These are phyloP conservation scores for Lactarius vividus DNA, from an alignment of 768 basidiomycete species.

Conservation along the genomic window DNA sequence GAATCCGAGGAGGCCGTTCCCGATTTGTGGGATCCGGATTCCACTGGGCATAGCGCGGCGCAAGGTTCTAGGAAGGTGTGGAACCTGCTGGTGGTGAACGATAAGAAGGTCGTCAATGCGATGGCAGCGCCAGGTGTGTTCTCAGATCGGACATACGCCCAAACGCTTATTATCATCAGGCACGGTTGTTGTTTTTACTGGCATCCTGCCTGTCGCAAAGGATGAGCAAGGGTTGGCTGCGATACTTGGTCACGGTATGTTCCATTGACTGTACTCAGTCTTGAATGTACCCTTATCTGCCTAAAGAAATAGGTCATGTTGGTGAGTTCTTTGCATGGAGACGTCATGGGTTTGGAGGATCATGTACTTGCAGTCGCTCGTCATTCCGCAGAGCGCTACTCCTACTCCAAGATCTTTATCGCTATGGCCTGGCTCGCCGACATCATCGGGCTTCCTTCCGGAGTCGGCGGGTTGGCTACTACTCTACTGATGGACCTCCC, in stretches of 20 bases:
- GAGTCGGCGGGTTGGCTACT: constrained; percentile 47
- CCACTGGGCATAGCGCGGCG: neutral
- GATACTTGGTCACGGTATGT: constrained; percentile 78
- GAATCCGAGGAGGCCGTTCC: neutral
- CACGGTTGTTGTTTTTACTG: constrained; percentile 84
- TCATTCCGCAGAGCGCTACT: constrained; percentile 50
- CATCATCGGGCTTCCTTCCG: constrained; percentile 53
- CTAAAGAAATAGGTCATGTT: constrained; percentile 74
- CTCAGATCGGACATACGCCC: neutral
- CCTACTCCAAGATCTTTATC: constrained; percentile 42
- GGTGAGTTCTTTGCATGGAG: constrained; percentile 39
- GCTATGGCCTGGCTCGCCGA: constrained; percentile 44
- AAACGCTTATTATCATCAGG: constrained; percentile 39
- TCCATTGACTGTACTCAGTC: neutral
- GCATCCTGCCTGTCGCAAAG: constrained; percentile 73
- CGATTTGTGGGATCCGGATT: constrained; percentile 32
- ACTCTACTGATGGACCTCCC: constrained; percentile 66
- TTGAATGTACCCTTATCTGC: neutral
- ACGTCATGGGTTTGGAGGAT: neutral
- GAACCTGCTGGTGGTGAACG: constrained; percentile 78
- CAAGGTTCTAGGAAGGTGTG: constrained; percentile 40
- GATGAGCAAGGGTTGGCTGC: constrained; percentile 83
- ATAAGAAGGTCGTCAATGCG: constrained; percentile 69
- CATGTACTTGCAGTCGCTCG: constrained; percentile 44
- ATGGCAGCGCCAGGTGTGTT: constrained; percentile 65